Conservation (phyloP, 2,329 filamentous ascomycete genomes). For the Epichloe baconii region DNA sequence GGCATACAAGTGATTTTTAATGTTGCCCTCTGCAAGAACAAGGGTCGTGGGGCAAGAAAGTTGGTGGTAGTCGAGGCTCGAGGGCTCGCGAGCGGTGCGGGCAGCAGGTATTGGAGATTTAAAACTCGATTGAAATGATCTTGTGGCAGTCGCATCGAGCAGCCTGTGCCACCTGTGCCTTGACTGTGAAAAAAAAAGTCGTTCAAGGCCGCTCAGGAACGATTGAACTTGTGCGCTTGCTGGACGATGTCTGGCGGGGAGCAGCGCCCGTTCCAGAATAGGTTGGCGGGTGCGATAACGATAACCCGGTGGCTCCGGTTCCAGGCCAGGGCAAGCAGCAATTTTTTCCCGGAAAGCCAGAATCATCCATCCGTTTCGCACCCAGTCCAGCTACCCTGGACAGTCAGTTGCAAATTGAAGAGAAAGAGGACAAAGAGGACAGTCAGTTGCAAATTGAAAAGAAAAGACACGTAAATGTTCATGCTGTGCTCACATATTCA, state of each 20-base stretch:
- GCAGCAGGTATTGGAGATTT: background rate
- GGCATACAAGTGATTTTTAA: background rate
- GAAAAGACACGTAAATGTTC: too few relatives aligned
- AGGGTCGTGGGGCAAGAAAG: conserved; percentile 1
- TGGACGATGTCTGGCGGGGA: conserved; percentile 5
- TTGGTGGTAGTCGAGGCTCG: background rate
- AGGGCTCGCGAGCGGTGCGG: background rate
- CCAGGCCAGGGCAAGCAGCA: background rate
- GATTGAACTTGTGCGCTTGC: conserved; percentile 9
- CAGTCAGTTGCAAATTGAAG: too few relatives aligned
- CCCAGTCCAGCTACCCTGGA: background rate
- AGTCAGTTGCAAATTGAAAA: too few relatives aligned
- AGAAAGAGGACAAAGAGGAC: too few relatives aligned
- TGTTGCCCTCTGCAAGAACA: conserved; percentile 3
- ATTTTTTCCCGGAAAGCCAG: background rate
- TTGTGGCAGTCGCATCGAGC: background rate
- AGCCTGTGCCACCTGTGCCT: background rate
- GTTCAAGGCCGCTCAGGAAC: background rate
- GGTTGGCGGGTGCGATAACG: conserved; percentile 25
- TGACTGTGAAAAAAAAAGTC: background rate
- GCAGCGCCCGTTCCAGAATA: conserved; percentile 7
- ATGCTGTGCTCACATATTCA: too few relatives aligned
- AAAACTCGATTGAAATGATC: background rate
- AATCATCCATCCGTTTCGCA: background rate
- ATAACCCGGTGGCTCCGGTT: conserved; percentile 19